These are phyloP conservation scores for Fonsecaea erecta DNA, from an alignment of 2,329 filamentous ascomycete species.

Conservation along the genomic window DNA sequence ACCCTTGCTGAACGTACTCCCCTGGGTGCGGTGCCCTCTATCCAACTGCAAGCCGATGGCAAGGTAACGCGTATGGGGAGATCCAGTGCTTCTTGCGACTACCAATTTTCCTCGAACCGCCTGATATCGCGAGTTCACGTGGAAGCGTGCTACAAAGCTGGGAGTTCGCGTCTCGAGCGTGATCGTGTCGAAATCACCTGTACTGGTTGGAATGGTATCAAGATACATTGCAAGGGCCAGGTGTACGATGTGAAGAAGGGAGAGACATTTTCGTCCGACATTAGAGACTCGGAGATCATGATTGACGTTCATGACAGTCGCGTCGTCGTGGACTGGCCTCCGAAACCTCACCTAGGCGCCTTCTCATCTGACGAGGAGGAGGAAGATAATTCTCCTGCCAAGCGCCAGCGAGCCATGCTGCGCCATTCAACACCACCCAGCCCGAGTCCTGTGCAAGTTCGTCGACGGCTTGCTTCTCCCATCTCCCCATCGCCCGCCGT, in stretches of 20 bases:
- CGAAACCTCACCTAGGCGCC: slow-evolving; percentile 48
- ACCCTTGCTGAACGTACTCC: slow-evolving; percentile 78
- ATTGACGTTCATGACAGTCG: slow-evolving; percentile 92
- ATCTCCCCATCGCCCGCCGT: slow-evolving; percentile 70
- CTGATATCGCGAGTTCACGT: slow-evolving; percentile 93
- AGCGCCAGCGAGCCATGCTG: slow-evolving; percentile 44
- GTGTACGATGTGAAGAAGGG: slow-evolving; percentile 86
- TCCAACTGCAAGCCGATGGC: slow-evolving; percentile 80
- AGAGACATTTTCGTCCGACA: slow-evolving; percentile 87
- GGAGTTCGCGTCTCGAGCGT: slow-evolving; percentile 68
- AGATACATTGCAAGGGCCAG: slow-evolving; percentile 86
- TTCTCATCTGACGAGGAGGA: slow-evolving; percentile 50
- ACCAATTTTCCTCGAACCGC: slow-evolving; percentile 88
- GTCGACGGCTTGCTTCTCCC: slow-evolving; percentile 70
- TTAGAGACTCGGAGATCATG: slow-evolving; percentile 87
- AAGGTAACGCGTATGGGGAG: slow-evolving; percentile 85
- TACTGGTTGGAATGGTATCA: slow-evolving; percentile 93
- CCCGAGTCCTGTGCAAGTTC: slow-evolving; percentile 61
- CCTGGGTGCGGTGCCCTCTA: slow-evolving; percentile 77
- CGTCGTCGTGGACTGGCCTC: slow-evolving; percentile 86
- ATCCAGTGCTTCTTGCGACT: slow-evolving; percentile 93
- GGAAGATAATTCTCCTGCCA: slow-evolving; percentile 55
- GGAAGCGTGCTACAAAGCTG: slow-evolving; percentile 79
- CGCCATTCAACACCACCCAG: slow-evolving; percentile 42
- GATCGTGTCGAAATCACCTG: slow-evolving; percentile 87